Evolutionary conservation across 768 basidiomycete species (phyloP), one percentile per base, ranked within the genome.

Genomic region (Mycena chlorophos): DNA sequence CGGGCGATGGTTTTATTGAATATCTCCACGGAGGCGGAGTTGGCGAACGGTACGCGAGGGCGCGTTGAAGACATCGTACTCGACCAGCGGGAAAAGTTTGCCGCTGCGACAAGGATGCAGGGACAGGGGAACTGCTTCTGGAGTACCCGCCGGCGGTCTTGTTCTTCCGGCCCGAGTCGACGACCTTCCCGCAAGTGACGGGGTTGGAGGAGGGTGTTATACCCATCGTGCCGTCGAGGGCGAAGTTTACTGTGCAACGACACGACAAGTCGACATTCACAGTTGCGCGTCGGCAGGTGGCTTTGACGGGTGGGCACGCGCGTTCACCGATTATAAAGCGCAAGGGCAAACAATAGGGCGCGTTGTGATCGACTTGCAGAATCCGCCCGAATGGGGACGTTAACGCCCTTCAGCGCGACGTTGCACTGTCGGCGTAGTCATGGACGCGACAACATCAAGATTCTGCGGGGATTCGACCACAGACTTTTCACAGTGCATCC

Each of bases 11-110:
- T 55, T 20, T 17, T 47, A 17, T 30, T 28, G 26, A 55, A 55
- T 26, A 55, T 55, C 29, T 48, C 46, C 12, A 49, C 54, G 8
- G 28, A 55, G n/a, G 25, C 54, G 20, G 54, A 55, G 23, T 30
- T 55, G 6, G 54, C 54, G 2, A 55, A 55, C 25, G 54, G 54
- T 10, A 55, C 45, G 19, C 30, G 54, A 23, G 54, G 54, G 2
- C 4, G 5, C 17, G 26, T 55, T 17, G 54, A 16, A 6, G 46
- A 50, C 22, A n/a, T 55, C 12, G 23, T 23, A 3, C 45, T 43
- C 14, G 40, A 43, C 40, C 40, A 10, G 40, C 10, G 40, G 20
- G 40, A 16, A n/a, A 20, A 10, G 10, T 12, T 8, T 19, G 8
- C 8, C 22, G 8, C 40, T 10, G 20, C 10, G 40, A 43, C n/a